A percentile compares a stretch with the other conserved stretches of the same genome.
Evolutionary conservation across 306 rosid genomes (phyloP).

Genomic region (Luffa aegyptiaca): DNA sequence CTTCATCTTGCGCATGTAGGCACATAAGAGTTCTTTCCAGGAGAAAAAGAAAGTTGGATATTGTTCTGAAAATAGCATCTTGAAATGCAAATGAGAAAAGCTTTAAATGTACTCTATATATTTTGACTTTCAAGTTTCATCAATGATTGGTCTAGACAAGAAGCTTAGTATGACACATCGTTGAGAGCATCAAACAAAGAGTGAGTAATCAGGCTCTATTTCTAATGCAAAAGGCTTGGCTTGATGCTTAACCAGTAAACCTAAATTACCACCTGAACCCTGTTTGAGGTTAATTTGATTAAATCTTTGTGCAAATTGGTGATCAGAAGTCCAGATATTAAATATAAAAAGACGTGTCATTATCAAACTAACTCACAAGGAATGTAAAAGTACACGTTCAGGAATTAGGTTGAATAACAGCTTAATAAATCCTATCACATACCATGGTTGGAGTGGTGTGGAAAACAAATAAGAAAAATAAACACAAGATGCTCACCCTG

Average conservation of each 20-base stretch:
- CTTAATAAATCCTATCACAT: neutral
- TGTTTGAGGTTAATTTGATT: neutral
- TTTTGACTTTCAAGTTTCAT: neutral
- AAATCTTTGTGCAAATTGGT: neutral
- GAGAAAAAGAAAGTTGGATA: neutral
- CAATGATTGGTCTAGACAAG: neutral
- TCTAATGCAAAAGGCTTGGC: neutral
- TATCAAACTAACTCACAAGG: neutral
- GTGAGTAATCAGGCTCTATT: neutral
- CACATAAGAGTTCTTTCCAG: neutral
- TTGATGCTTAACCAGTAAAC: neutral
- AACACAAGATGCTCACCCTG: conserved; percentile 52
- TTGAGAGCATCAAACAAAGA: neutral
- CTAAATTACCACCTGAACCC: neutral
- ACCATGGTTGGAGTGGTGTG: neutral
- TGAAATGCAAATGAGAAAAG: neutral
- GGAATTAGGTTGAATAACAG: neutral
- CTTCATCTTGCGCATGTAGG: neutral
- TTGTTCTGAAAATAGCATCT: neutral
- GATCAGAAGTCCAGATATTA: neutral
- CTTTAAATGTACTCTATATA: neutral
- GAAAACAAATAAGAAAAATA: neutral
- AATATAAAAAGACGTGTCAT: neutral
- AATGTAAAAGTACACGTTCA: neutral
- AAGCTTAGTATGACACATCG: neutral